Percentiles rank a stretch among this genome's conserved stretches.
Evolutionary conservation across 2,329 filamentous ascomycete genomes (phyloP).

Genomic region (Cadophora gregata): DNA sequence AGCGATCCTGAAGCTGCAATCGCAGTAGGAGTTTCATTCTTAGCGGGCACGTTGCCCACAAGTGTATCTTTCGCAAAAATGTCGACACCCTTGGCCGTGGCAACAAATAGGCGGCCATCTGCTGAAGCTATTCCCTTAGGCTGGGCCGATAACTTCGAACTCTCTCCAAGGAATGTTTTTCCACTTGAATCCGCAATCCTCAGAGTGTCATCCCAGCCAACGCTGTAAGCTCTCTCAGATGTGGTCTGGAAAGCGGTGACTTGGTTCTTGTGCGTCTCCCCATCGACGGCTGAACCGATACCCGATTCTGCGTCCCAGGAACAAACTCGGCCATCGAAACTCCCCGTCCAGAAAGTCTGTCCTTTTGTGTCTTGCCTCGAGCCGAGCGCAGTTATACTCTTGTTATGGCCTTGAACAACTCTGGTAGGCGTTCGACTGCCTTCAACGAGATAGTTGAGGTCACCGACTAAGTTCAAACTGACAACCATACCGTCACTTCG

Average conservation of each 20-base stretch:
- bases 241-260: slow-evolving; percentile 75
- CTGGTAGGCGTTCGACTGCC: slow-evolving; percentile 72
- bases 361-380: slow-evolving; percentile 54
- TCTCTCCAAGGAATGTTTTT: slow-evolving; percentile 75
- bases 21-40: slow-evolving; percentile 70
- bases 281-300: slow-evolving; percentile 73
- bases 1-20: slow-evolving; percentile 71
- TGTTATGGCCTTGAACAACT: slow-evolving; percentile 86
- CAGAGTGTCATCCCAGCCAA: slow-evolving; percentile 93
- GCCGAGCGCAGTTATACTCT: slow-evolving; percentile 81
- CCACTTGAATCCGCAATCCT: slow-evolving; percentile 77
- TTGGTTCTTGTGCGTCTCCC: slow-evolving; percentile 84
- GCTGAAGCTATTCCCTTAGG: slow-evolving; percentile 75
- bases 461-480: slow-evolving; percentile 84
- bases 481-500: slow-evolving; percentile 87
- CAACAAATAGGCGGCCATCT: slow-evolving; percentile 54
- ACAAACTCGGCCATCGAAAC: slow-evolving; percentile 87
- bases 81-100: slow-evolving; percentile 61
- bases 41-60: slow-evolving; percentile 61
- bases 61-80: slow-evolving; percentile 66
- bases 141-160: slow-evolving; percentile 74
- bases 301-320: slow-evolving; percentile 81
- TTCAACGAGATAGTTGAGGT: slow-evolving; percentile 86
- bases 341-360: slow-evolving; percentile 83
- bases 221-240: slow-evolving; percentile 74